Percentiles rank a stretch among this genome's conserved stretches.
phyloP scores from a whole-genome alignment of 2,329 filamentous ascomycete species.

The Colletotrichum plurivorum region DNA sequence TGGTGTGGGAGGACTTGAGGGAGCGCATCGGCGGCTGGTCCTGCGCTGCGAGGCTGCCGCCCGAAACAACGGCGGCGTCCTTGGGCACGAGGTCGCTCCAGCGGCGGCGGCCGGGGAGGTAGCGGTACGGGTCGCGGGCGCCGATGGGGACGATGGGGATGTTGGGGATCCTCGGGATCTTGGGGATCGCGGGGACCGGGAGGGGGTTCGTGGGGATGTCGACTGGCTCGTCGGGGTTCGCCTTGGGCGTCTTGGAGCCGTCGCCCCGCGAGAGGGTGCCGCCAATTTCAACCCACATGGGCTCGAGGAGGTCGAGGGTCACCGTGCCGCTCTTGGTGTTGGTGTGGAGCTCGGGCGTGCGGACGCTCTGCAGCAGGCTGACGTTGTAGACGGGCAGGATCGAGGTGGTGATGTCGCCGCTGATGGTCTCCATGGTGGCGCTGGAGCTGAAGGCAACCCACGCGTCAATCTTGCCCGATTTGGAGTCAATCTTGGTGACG shows the following conservation, averaged over 20 bases:
- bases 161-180: constrained; percentile 23
- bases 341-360: constrained; percentile 54
- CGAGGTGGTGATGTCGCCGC: constrained; percentile 56
- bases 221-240: constrained; percentile 37
- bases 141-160: constrained; percentile 25
- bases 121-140: constrained; percentile 41
- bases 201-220: constrained; percentile 40
- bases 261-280: constrained; percentile 29
- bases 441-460: constrained; percentile 56
- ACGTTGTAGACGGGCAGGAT: constrained; percentile 60
- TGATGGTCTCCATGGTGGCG: constrained; percentile 54
- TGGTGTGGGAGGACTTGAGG: constrained; percentile 58
- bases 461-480: constrained; percentile 59
- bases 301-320: constrained; percentile 57
- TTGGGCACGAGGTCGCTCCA: constrained; percentile 13
- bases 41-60: not conserved
- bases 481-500: constrained; percentile 58
- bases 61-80: not conserved
- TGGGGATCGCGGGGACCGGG: constrained; percentile 11
- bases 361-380: constrained; percentile 36
- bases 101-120: constrained; percentile 39
- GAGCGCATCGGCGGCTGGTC: constrained; percentile 47
- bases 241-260: constrained; percentile 12
- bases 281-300: constrained; percentile 55
- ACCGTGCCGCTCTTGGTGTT: constrained; percentile 60